These are phyloP conservation scores for Sphagnum contortum DNA, from an alignment of 225 moss, liverwort and hornwort genomes.

Conservation along the genomic window DNA sequence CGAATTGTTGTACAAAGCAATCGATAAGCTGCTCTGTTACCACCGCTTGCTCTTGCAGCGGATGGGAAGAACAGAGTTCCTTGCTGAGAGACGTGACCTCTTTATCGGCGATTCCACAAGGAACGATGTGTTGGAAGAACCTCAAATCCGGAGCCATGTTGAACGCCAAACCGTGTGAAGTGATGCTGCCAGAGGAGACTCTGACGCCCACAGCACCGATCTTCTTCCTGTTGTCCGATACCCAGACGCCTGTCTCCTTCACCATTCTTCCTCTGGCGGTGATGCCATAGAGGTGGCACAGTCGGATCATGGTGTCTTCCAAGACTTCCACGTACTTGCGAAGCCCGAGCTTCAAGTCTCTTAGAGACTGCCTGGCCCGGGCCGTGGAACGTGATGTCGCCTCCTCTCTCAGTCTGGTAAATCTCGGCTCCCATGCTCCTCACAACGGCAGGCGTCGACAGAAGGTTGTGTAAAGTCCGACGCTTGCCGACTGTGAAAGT, in stretches of 20 bases:
- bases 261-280: conserved; percentile 57
- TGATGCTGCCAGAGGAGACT: conserved; percentile 68
- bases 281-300: conserved; percentile 58
- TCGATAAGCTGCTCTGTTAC: conserved; percentile 83
- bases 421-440: conserved; percentile 46
- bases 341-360: conserved; percentile 51
- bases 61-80: conserved; percentile 32
- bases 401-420: conserved; percentile 58
- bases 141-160: conserved; percentile 65
- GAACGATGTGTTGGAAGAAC: conserved; percentile 64
- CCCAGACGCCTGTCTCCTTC: conserved; percentile 82
- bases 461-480: conserved; percentile 60
- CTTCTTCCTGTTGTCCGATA: conserved; percentile 47
- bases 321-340: conserved; percentile 73
- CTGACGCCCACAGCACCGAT: conserved; percentile 86
- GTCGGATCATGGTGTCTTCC: conserved; percentile 78
- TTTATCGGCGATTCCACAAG: conserved; percentile 81
- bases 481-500: conserved; percentile 91
- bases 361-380: conserved; percentile 70
- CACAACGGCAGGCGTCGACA: conserved; percentile 44
- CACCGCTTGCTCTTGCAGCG: conserved; percentile 35
- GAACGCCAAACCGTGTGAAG: conserved; percentile 87
- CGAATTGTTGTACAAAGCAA: conserved; percentile 58
- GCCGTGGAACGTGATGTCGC: conserved; percentile 90
- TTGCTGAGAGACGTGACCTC: conserved; percentile 74